Conservation (phyloP, 1,139 yeast species). For the Scheffersomyces cryptocercus region DNA sequence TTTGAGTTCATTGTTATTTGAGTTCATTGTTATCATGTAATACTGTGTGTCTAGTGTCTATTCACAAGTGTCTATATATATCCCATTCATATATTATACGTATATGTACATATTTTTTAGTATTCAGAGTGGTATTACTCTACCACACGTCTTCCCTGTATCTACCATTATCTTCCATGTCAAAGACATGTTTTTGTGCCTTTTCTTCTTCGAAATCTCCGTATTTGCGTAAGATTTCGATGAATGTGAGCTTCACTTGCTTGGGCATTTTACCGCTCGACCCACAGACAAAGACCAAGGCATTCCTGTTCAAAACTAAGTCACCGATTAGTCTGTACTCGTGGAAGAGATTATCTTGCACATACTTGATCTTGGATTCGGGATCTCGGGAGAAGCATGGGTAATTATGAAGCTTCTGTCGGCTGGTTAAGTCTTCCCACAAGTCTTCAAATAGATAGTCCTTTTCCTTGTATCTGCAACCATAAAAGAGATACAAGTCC, state of each 20-base stretch:
- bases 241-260: slow-evolving; percentile 77
- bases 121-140: not conserved
- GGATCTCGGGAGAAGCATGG: slow-evolving; percentile 23
- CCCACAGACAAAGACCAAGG: slow-evolving; percentile 79
- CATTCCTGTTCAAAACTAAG: slow-evolving; percentile 54
- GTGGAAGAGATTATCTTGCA: slow-evolving; percentile 67
- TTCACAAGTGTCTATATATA: too few species aligned
- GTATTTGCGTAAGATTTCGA: slow-evolving; percentile 53
- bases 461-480: slow-evolving; percentile 65
- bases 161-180: slow-evolving; percentile 66
- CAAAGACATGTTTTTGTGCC: slow-evolving; percentile 52
- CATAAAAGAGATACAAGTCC: slow-evolving; percentile 62
- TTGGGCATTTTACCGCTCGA: slow-evolving; percentile 95
- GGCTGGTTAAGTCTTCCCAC: slow-evolving; percentile 43
- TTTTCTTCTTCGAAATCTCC: slow-evolving; percentile 39
- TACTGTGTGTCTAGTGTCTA: too few species aligned
- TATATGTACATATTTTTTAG: too few species aligned
- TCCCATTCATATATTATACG: too few species aligned
- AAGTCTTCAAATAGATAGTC: slow-evolving; percentile 67
- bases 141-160: slow-evolving; percentile 94
- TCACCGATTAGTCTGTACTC: slow-evolving; percentile 50
- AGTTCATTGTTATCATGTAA: too few species aligned
- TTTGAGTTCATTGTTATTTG: too few species aligned
- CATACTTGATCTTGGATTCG: slow-evolving; percentile 56
- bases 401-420: slow-evolving; percentile 22